These are phyloP conservation scores for Camillea tinctor DNA, from an alignment of 2,329 filamentous ascomycete genomes.

Conservation along the genomic window DNA sequence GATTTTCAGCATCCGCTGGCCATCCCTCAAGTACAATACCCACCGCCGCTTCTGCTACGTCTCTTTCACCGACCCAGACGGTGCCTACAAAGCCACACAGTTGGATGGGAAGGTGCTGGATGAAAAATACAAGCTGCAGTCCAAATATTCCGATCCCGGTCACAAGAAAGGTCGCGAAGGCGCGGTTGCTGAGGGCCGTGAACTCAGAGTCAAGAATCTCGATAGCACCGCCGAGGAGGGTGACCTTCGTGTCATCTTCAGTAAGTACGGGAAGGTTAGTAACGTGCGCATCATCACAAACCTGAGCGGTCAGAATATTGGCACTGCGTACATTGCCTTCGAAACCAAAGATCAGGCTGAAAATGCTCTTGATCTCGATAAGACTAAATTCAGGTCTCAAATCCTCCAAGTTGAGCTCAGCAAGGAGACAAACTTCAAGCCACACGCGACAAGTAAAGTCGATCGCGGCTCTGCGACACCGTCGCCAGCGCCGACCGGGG, in stretches of 20 bases:
- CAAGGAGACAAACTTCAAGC: conserved; percentile 55
- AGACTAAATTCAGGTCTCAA: conserved; percentile 66
- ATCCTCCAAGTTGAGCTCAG: conserved; percentile 66
- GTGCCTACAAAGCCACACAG: conserved; percentile 68
- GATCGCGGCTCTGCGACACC: conserved; percentile 35
- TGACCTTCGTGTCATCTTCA: conserved; percentile 70
- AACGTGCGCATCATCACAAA: conserved; percentile 69
- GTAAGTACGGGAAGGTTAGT: conserved; percentile 72
- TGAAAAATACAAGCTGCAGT: conserved; percentile 66
- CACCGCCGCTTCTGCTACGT: conserved; percentile 94
- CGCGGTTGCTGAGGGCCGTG: conserved; percentile 80
- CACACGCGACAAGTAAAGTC: conserved; percentile 45
- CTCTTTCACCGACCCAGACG: conserved; percentile 72
- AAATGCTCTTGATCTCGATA: conserved; percentile 67
- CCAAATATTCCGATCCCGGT: conserved; percentile 80
- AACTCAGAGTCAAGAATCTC: conserved; percentile 75
- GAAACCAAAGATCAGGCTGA: conserved; percentile 67
- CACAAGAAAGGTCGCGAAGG: conserved; percentile 77
- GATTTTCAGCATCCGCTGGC: conserved; percentile 82
- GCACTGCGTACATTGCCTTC: conserved; percentile 80
- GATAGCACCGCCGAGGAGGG: conserved; percentile 61
- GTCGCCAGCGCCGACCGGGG: conserved; percentile 36
- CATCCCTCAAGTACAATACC: conserved; percentile 85
- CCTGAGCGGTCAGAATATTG: conserved; percentile 67
- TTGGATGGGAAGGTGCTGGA: conserved; percentile 72